Evolutionary conservation across 345 rosid genomes (phyloP).

Genomic region (Salix caprea): DNA sequence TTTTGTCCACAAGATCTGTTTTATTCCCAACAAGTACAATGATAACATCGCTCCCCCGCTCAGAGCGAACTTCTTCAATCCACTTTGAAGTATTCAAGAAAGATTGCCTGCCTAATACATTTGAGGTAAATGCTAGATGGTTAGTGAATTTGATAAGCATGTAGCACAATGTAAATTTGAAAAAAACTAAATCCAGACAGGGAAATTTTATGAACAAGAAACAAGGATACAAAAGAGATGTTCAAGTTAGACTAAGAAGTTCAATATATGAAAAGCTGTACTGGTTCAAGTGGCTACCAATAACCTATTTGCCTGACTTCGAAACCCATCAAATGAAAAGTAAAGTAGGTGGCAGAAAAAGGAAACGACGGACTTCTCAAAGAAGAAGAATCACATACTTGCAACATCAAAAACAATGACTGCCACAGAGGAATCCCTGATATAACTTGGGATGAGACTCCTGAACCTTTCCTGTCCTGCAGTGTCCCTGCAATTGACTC

Average conservation of each 20-base stretch:
- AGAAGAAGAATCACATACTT: constrained; percentile 31
- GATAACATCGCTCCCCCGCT: constrained; percentile 87
- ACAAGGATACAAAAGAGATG: not conserved
- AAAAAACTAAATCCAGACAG: not conserved
- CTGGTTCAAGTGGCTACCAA: not conserved
- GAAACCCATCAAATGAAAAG: not conserved
- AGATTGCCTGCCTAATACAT: constrained; percentile 67
- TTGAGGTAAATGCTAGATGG: not conserved
- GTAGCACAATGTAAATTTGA: not conserved
- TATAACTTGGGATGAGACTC: constrained; percentile 93
- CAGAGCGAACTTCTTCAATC: constrained; percentile 88
- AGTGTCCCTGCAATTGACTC: constrained; percentile 59
- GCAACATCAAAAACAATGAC: constrained; percentile 91
- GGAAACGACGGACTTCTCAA: no score
- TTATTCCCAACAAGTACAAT: constrained; percentile 90
- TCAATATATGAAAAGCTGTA: not conserved
- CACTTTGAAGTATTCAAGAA: constrained; percentile 88
- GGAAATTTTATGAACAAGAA: not conserved
- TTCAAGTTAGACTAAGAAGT: not conserved
- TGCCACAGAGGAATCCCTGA: constrained; percentile 93
- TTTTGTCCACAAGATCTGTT: constrained; percentile 56
- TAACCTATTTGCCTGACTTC: not conserved
- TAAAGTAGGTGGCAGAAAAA: not conserved
- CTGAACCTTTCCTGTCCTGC: constrained; percentile 97
- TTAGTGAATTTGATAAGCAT: constrained; percentile 8